Percentiles rank a stretch among this genome's conserved stretches.
These are phyloP conservation scores for Scheffersomyces spartinae DNA, from an alignment of 805 yeast genomes.

Conservation along the genomic window DNA sequence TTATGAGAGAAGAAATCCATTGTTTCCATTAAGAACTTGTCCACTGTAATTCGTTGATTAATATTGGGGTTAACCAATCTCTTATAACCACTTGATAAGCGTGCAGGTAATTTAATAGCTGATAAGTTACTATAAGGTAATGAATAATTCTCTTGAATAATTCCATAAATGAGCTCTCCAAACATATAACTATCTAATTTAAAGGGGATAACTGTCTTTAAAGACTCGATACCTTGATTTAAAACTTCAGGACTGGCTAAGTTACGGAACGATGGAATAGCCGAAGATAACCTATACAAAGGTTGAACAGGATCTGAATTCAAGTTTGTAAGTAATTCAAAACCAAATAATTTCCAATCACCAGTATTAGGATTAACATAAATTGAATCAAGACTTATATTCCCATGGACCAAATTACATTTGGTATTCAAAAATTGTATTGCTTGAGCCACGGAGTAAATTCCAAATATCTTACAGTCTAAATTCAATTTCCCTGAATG, in stretches of 20 bases:
- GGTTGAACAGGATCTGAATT: slow-evolving; percentile 35
- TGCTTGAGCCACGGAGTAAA: slow-evolving; percentile 42
- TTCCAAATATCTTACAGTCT: slow-evolving; percentile 39
- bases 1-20: slow-evolving; percentile 21
- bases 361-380: slow-evolving; percentile 53
- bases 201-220: slow-evolving; percentile 20
- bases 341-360: slow-evolving; percentile 78
- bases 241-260: slow-evolving; percentile 43
- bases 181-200: slow-evolving; percentile 56
- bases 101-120: slow-evolving; percentile 20
- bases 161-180: slow-evolving; percentile 42
- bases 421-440: slow-evolving; percentile 48
- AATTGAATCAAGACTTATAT: slow-evolving; percentile 43
- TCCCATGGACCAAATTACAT: slow-evolving; percentile 53
- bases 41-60: slow-evolving; percentile 21
- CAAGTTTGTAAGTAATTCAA: slow-evolving; percentile 51
- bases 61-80: slow-evolving; percentile 25
- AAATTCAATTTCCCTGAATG: slow-evolving; percentile 12
- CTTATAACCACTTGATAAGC: slow-evolving; percentile 23
- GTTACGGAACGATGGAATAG: slow-evolving; percentile 13
- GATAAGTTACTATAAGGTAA: too few relatives aligned
- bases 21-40: slow-evolving; percentile 16
- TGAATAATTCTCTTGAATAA: slow-evolving; percentile 28
- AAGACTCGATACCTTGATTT: slow-evolving; percentile 31
- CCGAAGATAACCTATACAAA: slow-evolving; percentile 22